Conservation (phyloP, 1,284 basidiomycete genomes). For the Ustilago esculenta region DNA sequence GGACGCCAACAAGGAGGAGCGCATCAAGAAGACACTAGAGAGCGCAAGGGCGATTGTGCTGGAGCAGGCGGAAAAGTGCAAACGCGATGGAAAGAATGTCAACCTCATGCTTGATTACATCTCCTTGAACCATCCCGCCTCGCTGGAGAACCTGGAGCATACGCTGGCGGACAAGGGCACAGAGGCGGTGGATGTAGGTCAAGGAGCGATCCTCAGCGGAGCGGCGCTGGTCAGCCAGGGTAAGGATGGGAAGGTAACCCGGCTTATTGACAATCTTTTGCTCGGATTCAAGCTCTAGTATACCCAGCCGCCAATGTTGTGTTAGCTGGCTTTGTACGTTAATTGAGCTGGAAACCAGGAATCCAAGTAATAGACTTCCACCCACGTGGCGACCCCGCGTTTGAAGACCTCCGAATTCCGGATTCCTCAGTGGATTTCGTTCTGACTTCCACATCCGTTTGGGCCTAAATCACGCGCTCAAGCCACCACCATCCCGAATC, state of each 20-base stretch:
- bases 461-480: neutral
- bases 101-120: constrained; percentile 82
- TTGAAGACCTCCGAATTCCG: constrained; percentile 7
- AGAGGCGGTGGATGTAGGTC: constrained; percentile 56
- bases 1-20: constrained; percentile 14
- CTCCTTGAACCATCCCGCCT: constrained; percentile 83
- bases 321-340: no score
- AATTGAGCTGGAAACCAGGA: no score
- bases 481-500: constrained; percentile 1
- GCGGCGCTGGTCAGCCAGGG: constrained; percentile 78
- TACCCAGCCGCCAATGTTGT: neutral
- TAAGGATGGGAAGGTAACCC: constrained; percentile 74
- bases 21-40: constrained; percentile 43
- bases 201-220: constrained; percentile 82
- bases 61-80: constrained; percentile 14
- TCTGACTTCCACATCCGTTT: constrained; percentile 1
- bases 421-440: neutral
- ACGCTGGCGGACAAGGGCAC: constrained; percentile 68
- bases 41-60: constrained; percentile 39
- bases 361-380: no score
- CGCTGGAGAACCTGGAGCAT: constrained; percentile 70
- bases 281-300: constrained; percentile 71
- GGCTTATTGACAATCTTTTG: constrained; percentile 92
- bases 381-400: constrained; percentile 14
- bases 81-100: constrained; percentile 12